phyloP scores from a whole-genome alignment of 2,329 filamentous ascomycete genomes.

The Colletotrichum acutatum region DNA sequence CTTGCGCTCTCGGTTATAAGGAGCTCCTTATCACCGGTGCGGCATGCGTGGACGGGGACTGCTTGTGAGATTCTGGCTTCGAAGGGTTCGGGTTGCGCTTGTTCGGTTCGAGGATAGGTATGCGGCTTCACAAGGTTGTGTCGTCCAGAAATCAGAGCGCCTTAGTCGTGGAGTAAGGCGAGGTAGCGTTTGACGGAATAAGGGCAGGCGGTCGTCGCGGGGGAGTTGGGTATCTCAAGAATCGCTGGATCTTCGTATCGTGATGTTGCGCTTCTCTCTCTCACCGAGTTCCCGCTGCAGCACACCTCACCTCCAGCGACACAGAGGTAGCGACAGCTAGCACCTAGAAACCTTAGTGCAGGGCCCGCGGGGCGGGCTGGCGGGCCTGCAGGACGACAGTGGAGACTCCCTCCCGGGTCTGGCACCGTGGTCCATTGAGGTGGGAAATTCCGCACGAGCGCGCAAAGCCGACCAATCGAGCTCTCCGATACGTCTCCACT shows the following conservation, averaged over 20 bases:
- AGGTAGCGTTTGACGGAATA: neutral
- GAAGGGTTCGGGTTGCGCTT: neutral
- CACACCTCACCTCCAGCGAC: neutral
- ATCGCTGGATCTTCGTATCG: neutral
- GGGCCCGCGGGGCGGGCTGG: constrained; percentile 6
- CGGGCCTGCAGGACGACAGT: constrained; percentile 6
- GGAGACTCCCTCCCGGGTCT: neutral
- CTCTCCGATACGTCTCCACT: neutral
- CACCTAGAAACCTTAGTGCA: neutral
- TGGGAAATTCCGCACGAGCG: constrained; percentile 28
- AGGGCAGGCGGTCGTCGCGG: neutral
- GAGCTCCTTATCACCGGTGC: neutral
- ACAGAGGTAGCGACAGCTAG: too few species aligned
- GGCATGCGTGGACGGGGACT: neutral
- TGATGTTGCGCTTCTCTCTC: neutral
- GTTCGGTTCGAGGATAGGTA: neutral
- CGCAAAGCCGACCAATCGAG: constrained; percentile 1
- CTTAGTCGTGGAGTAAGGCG: too few species aligned
- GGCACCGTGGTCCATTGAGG: too few species aligned
- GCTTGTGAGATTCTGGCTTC: neutral
- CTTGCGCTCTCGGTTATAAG: too few species aligned
- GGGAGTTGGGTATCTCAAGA: neutral
- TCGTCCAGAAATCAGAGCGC: neutral
- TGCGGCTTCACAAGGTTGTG: too few species aligned
- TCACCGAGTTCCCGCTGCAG: constrained; percentile 9